Evolutionary conservation across 2,329 filamentous ascomycete species (phyloP).

Genomic region (Rhytidhysteron rufulum): DNA sequence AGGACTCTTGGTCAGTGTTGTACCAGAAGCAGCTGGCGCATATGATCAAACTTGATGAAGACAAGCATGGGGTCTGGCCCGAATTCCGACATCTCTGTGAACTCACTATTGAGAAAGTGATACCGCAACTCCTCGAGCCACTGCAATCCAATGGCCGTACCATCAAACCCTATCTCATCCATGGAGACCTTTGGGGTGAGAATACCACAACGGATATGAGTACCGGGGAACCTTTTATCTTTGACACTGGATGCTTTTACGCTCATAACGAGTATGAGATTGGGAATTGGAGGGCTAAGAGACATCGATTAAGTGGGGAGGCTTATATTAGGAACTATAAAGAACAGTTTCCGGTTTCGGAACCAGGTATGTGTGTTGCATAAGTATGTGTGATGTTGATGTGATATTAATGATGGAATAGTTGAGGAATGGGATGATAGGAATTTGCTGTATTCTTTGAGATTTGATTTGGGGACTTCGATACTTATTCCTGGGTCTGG

Average conservation of each 20-base stretch:
- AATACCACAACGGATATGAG: constrained; percentile 31
- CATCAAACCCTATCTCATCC: constrained; percentile 29
- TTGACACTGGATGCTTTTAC: constrained; percentile 37
- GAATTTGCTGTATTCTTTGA: too few relatives aligned
- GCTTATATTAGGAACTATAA: too few relatives aligned
- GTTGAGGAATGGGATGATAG: too few relatives aligned
- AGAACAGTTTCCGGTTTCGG: too few relatives aligned
- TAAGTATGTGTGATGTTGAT: too few relatives aligned
- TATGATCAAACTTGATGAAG: not conserved
- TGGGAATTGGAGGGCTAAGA: constrained; percentile 8
- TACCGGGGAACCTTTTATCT: constrained; percentile 30
- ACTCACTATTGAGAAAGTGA: constrained; percentile 11
- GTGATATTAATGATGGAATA: too few relatives aligned
- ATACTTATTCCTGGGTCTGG: too few relatives aligned
- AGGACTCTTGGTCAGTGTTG: not conserved
- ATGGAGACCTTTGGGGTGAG: constrained; percentile 41
- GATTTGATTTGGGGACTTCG: too few relatives aligned
- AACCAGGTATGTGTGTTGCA: too few relatives aligned
- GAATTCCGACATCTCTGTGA: not conserved
- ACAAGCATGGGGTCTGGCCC: not conserved
- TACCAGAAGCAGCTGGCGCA: not conserved
- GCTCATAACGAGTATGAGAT: constrained; percentile 35
- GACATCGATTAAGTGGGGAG: too few relatives aligned
- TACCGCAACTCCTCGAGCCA: constrained; percentile 25
- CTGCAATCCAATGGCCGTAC: constrained; percentile 17